Evolutionary conservation across 306 rosid species (phyloP).

Genomic region (Lagenaria siceraria): DNA sequence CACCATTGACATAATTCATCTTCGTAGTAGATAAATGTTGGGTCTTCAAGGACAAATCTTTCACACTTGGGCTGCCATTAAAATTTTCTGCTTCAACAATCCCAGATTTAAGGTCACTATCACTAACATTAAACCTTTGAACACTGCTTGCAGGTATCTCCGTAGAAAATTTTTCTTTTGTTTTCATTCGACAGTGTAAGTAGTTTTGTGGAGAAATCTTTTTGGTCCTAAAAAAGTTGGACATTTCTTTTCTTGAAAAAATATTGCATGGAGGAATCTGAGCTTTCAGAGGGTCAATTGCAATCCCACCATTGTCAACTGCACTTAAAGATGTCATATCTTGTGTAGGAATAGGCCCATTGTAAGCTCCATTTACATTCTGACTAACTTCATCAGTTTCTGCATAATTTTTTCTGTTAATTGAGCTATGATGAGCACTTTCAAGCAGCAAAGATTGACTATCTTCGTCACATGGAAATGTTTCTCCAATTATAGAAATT

Average conservation of each 20-base stretch:
- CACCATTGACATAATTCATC: slow-evolving; percentile 23
- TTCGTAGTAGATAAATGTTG: slow-evolving; percentile 23
- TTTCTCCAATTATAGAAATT: slow-evolving; percentile 17
- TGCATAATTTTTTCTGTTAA: slow-evolving; percentile 6
- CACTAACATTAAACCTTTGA: slow-evolving; percentile 13
- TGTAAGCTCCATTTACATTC: slow-evolving; percentile 20
- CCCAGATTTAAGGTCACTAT: slow-evolving; percentile 18
- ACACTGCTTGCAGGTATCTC: slow-evolving; percentile 15
- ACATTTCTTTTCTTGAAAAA: slow-evolving; percentile 69
- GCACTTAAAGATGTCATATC: slow-evolving; percentile 23
- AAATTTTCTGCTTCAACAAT: slow-evolving; percentile 29
- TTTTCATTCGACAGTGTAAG: slow-evolving; percentile 28
- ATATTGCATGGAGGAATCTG: slow-evolving; percentile 71
- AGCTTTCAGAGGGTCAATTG: slow-evolving; percentile 56
- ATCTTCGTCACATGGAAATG: slow-evolving; percentile 22
- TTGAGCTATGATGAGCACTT: slow-evolving; percentile 17
- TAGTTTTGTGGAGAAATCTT: slow-evolving; percentile 36
- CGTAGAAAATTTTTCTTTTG: slow-evolving; percentile 27
- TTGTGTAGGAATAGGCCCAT: slow-evolving; percentile 20
- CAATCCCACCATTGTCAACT: slow-evolving; percentile 22
- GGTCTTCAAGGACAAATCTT: slow-evolving; percentile 18
- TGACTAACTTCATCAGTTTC: slow-evolving; percentile 18
- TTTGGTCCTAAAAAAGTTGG: slow-evolving; percentile 44
- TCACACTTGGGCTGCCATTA: slow-evolving; percentile 24
- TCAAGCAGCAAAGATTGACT: slow-evolving; percentile 24